Evolutionary conservation across 2,329 filamentous ascomycete genomes (phyloP), one percentile per base, ranked within the genome.

Genomic region (Colletotrichum filicis): DNA sequence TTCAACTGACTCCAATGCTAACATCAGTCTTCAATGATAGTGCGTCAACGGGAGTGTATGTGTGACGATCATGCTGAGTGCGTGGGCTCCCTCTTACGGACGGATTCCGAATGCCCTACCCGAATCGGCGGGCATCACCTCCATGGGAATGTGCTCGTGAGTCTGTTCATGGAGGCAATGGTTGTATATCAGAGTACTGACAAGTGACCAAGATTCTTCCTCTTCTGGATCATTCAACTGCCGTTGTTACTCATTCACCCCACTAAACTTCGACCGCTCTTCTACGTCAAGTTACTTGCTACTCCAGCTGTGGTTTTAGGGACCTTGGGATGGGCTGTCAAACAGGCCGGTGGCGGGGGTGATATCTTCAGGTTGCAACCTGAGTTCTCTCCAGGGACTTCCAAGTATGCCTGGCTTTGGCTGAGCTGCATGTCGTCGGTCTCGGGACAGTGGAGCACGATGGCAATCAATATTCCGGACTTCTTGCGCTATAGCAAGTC

Each of bases 161-260:
- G 71, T 59, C n/a, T 7, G 9, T 28, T 16, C 26, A 24, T 9
- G n/a, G 4, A n/a, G 19, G 19, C 12, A 4, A 5, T 12, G 0
- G 16, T 14, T 7, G 37, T 19, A 9, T n/a, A 14, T 53, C 37
- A 2, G 7, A 24, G n/a, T 19, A 32, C 60, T 73, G 19, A 73
- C 55, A 3, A 57, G 2, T 7, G 12, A 16, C 46, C 3, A 87
- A 87, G 14, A 85, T 92, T 84, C 75, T 87, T 92, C 73, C 76
- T 92, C n/a, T 90, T 89, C 77, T 90, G 87, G 87, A 78, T 86
- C 0, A 76, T 89, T 1, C 88, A 90, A 76, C 79, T 90, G 14
- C 88, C 82, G 74, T 80, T 91, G 55, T 78, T 91, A 9, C 80
- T 89, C 67, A 89, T 91, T 74, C 88, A 88, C 37, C 87, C 87